A percentile compares a stretch with the other conserved stretches of the same genome.
Conservation (phyloP, 2,329 filamentous ascomycete genomes). For the Westerdykella ornata region DNA sequence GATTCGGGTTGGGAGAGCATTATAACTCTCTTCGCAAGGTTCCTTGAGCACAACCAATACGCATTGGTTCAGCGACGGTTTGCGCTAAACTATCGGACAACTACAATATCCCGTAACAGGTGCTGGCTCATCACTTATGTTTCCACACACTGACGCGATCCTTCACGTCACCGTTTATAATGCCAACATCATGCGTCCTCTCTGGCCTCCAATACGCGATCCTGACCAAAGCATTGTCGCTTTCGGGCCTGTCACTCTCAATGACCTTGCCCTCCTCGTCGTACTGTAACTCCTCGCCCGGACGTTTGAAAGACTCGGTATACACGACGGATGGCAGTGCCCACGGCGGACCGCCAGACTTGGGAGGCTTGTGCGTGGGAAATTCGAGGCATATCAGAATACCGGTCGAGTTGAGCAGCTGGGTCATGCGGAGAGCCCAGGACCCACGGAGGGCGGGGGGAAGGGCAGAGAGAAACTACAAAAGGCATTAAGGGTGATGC, state of each 20-base stretch:
- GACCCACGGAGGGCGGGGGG: conserved; percentile 48
- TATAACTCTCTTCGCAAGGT: conserved; percentile 72
- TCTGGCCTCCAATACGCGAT: conserved; percentile 52
- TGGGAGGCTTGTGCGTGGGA: conserved; percentile 63
- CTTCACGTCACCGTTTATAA: conserved; percentile 43
- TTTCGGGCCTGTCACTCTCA: conserved; percentile 40
- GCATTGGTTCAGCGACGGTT: no score
- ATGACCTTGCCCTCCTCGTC: conserved; percentile 48
- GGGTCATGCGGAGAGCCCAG: conserved; percentile 52
- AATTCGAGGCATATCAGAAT: conserved; percentile 66
- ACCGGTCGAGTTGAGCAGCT: conserved; percentile 48
- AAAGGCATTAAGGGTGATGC: conserved; percentile 1
- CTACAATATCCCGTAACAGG: neutral
- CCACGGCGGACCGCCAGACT: conserved; percentile 65
- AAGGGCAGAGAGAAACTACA: conserved; percentile 56
- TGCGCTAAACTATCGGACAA: neutral
- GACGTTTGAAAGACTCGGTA: conserved; percentile 61
- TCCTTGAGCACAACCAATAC: conserved; percentile 21
- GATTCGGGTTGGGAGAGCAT: conserved; percentile 90
- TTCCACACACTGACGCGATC: conserved; percentile 48
- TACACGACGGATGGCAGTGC: conserved; percentile 64
- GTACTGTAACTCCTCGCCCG: conserved; percentile 62
- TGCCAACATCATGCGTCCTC: conserved; percentile 48
- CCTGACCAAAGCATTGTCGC: conserved; percentile 36
- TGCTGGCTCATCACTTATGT: conserved; percentile 18